These are phyloP conservation scores for Tylopilus vinaceipallidus DNA, from an alignment of 768 basidiomycete genomes.

Conservation along the genomic window DNA sequence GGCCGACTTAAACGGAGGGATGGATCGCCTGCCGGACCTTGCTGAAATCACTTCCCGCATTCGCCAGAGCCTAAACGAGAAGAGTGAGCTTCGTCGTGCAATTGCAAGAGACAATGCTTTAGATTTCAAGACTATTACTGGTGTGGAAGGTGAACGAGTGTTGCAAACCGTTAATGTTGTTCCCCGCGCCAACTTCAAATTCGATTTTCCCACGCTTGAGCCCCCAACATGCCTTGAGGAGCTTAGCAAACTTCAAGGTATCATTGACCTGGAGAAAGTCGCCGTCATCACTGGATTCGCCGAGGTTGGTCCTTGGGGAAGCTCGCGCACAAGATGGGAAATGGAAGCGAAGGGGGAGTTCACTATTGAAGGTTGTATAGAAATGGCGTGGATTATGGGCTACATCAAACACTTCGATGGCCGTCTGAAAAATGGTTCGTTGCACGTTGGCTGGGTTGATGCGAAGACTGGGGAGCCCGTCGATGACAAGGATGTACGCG, in stretches of 20 bases:
- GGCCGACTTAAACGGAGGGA: conserved; percentile 98
- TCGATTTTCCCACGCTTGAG: conserved; percentile 89
- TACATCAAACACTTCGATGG: conserved; percentile 99
- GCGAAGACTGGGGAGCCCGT: conserved; percentile 90
- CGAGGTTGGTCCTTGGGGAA: conserved; percentile 98
- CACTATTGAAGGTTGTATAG: conserved; percentile 96
- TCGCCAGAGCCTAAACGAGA: conserved; percentile 74
- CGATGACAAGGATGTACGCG: conserved; percentile 95
- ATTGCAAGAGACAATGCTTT: conserved; percentile 91
- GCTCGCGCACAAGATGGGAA: conserved; percentile 97
- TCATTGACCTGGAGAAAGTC: conserved; percentile 95
- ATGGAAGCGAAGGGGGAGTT: conserved; percentile 99
- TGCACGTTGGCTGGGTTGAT: conserved; percentile 99
- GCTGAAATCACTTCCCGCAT: conserved; percentile 90
- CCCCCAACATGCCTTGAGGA: conserved; percentile 65
- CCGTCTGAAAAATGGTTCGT: conserved; percentile 85
- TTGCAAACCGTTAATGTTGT: conserved; percentile 90
- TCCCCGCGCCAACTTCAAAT: conserved; percentile 97
- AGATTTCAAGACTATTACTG: conserved; percentile 92
- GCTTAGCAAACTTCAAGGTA: conserved; percentile 74
- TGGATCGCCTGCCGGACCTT: conserved; percentile 95
- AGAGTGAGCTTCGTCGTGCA: conserved; percentile 90
- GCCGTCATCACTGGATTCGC: conserved; percentile 95
- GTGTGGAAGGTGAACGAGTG: conserved; percentile 87
- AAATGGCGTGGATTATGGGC: conserved; percentile 99